Evolutionary conservation across 1,284 basidiomycete genomes (phyloP).

Genomic region (Cutaneotrichosporon sp.): DNA sequence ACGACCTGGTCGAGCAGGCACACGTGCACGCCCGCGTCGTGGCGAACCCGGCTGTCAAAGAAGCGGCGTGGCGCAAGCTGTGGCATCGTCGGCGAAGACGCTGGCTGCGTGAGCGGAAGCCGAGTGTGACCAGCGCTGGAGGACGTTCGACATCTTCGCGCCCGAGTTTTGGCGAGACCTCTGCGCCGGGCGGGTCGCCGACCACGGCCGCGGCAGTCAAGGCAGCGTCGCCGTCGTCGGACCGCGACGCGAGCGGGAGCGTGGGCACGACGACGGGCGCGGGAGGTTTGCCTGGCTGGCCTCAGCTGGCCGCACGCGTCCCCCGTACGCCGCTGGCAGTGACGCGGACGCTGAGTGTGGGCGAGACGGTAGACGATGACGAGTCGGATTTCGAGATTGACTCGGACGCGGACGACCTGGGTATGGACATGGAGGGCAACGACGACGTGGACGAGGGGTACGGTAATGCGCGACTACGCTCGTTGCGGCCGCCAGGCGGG

Average conservation of each 20-base stretch:
- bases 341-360: constrained; percentile 3
- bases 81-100: constrained; percentile 34
- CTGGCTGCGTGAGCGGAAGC: constrained; percentile 27
- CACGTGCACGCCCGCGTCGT: constrained; percentile 81
- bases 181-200: not conserved
- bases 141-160: not conserved
- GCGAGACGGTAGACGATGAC: constrained; percentile 11
- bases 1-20: constrained; percentile 75
- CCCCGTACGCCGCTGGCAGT: constrained; percentile 9
- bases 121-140: constrained; percentile 3
- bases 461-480: not conserved
- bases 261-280: not conserved
- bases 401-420: constrained; percentile 29
- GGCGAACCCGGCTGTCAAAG: constrained; percentile 70
- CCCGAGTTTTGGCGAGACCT: constrained; percentile 7
- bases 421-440: constrained; percentile 24
- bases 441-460: constrained; percentile 6
- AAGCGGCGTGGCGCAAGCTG: constrained; percentile 45
- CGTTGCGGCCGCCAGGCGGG: not conserved
- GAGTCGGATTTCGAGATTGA: constrained; percentile 39
- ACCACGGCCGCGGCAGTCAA: not conserved
- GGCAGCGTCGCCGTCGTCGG: not conserved
- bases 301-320: constrained; percentile 8
- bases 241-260: not conserved
- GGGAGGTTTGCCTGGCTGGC: constrained; percentile 2